A percentile compares a stretch with the other conserved stretches of the same genome.
Evolutionary conservation across 768 basidiomycete species (phyloP).

Genomic region (Rhizopogon rudus): DNA sequence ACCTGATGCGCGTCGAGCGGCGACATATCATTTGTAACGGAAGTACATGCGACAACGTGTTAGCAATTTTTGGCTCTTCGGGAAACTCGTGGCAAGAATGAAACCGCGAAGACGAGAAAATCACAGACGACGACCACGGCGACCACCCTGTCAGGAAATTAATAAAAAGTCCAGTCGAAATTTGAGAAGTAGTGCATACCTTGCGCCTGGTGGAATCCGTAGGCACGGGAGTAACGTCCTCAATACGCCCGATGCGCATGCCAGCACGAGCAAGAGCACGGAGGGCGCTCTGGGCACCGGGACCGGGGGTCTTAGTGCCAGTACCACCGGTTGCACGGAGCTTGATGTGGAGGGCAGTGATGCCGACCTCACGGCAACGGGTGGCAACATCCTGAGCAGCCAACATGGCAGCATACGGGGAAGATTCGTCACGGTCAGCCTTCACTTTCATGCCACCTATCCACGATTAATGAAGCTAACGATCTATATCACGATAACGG

Average conservation of each 20-base stretch:
- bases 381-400: constrained; percentile 95
- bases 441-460: constrained; percentile 99
- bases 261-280: constrained; percentile 97
- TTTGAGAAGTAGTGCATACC: constrained; percentile 39
- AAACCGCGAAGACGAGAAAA: constrained; percentile 11
- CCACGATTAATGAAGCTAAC: not conserved
- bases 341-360: constrained; percentile 98
- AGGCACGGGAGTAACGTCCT: constrained; percentile 96
- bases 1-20: constrained; percentile 85
- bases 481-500: not conserved
- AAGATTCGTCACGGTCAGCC: constrained; percentile 99
- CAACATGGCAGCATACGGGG: constrained; percentile 95
- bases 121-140: constrained; percentile 94
- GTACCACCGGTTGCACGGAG: constrained; percentile 98
- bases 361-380: constrained; percentile 97
- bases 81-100: constrained; percentile 8
- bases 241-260: constrained; percentile 97
- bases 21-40: constrained; percentile 56
- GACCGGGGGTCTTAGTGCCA: constrained; percentile 98
- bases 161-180: constrained; percentile 1
- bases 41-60: constrained; percentile 31
- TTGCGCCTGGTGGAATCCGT: constrained; percentile 97
- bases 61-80: constrained; percentile 17
- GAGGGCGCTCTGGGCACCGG: constrained; percentile 96
- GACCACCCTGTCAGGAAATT: constrained; percentile 72